phyloP scores from a whole-genome alignment of 495 filamentous ascomycete species.

The Aspergillus ostianus region DNA sequence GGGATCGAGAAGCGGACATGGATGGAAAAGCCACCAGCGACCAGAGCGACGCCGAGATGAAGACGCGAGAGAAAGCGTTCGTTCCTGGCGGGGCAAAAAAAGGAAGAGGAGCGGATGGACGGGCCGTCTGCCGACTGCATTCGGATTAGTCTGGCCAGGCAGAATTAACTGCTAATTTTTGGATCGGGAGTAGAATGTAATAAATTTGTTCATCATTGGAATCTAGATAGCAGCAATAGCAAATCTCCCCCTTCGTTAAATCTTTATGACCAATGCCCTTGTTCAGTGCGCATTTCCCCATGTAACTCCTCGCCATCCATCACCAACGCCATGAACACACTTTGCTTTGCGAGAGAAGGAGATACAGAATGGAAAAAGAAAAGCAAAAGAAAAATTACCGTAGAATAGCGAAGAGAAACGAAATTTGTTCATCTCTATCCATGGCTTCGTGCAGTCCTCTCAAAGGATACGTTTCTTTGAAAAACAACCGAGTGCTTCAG shows the following conservation, averaged over 20 bases:
- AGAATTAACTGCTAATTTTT: too few relatives aligned
- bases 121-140: constrained; percentile 28
- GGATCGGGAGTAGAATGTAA: too few relatives aligned
- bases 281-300: neutral
- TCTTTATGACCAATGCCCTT: neutral
- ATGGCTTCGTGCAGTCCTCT: neutral
- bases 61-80: constrained; percentile 14
- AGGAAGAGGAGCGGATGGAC: constrained; percentile 22
- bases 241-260: neutral
- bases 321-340: neutral
- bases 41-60: constrained; percentile 25
- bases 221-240: neutral
- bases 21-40: constrained; percentile 1
- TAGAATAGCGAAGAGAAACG: neutral
- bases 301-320: too few relatives aligned
- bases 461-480: neutral
- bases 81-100: constrained; percentile 9
- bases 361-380: neutral
- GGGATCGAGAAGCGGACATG: neutral
- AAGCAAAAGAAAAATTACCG: neutral
- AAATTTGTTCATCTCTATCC: neutral
- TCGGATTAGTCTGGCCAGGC: neutral
- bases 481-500: neutral
- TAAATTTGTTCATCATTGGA: neutral
- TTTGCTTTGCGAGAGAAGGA: neutral